A percentile compares a stretch with the other conserved stretches of the same genome.
Evolutionary conservation across 352 stramenopile genomes (phyloP).

Genomic region (Pythium aristosporum): DNA sequence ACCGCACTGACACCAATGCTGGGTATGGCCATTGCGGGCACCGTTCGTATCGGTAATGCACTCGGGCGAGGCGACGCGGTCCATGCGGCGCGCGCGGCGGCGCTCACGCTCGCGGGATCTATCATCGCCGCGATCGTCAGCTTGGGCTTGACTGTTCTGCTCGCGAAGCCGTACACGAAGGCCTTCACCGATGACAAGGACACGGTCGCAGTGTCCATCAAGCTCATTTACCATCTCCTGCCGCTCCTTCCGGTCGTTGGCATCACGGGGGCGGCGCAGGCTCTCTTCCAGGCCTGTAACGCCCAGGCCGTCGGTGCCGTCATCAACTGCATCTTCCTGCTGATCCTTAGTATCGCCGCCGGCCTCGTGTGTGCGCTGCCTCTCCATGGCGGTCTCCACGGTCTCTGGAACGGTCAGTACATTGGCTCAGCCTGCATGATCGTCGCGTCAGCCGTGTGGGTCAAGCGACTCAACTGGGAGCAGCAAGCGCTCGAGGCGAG

Average conservation of each 20-base stretch:
- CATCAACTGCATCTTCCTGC: conserved; percentile 54
- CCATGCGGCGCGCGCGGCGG: conserved; percentile 35
- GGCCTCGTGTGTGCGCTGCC: conserved; percentile 42
- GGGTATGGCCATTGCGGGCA: conserved; percentile 50
- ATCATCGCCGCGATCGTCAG: conserved; percentile 31
- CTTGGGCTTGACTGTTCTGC: conserved; percentile 27
- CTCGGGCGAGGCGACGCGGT: conserved; percentile 42
- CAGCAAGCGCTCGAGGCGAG: conserved; percentile 6
- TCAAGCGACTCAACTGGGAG: conserved; percentile 49
- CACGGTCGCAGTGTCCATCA: conserved; percentile 29
- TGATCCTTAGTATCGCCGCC: conserved; percentile 46
- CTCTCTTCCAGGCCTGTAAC: conserved; percentile 52
- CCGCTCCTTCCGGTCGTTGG: conserved; percentile 40
- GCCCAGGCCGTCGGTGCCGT: conserved; percentile 50
- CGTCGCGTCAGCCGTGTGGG: conserved; percentile 45
- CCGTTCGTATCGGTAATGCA: conserved; percentile 60
- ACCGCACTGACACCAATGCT: conserved; percentile 54
- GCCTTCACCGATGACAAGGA: conserved; percentile 40
- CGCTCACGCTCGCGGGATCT: conserved; percentile 28
- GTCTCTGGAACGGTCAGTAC: conserved; percentile 63
- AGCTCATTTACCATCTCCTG: conserved; percentile 38
- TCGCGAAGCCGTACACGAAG: conserved; percentile 37
- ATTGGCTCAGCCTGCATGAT: conserved; percentile 40
- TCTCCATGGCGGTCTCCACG: conserved; percentile 44
- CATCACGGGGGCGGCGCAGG: conserved; percentile 39